Evolutionary conservation across 2,329 filamentous ascomycete species (phyloP), one percentile per base, ranked within the genome.

Genomic region (Raffaelea arxii): DNA sequence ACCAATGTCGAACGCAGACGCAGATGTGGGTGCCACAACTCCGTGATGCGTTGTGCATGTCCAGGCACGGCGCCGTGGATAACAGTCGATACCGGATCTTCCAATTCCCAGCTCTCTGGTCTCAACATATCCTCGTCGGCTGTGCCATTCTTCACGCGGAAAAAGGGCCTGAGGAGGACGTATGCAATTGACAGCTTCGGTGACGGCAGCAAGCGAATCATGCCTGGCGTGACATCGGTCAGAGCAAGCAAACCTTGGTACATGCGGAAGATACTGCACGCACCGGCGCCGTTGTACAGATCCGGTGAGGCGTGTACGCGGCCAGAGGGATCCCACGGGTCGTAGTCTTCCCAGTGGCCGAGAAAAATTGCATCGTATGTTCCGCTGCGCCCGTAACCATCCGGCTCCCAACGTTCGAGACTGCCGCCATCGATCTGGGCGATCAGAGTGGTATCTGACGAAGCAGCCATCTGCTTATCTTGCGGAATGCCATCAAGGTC

Each of bases 391-490:
- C 77, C 70, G 53, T 86, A 86, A 5, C 82, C 82, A 49, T 78
- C 71, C 25, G 75, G 72, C 54, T 86, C 82, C 82, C 83, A 86
- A 12, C 82, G 74, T 61, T 86, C 82, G 2, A 86, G 65, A 19
- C 78, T 83, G 38, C 83, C 82, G 44, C 83, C 82, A 57, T 86
- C 82, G 3, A 84, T 70, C 60, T 86, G 82, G 3, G 82, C 81
- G 32, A 83, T 76, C 46, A 77, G 64, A 24, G 70, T 69, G 0
- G 70, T 69, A 5, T 5, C 6, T 12, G 16, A 6, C 27, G 57
- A 51, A 43, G 53, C 41, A 65, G n/a, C 66, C 61, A 49, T 39
- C 47, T 18, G 58, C 59, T 59, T 59, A 25, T 60, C 53, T 16
- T 32, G 32, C 7, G 32, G 32, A 10, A 6, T 16, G 6, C 14